Conservation (phyloP, 768 basidiomycete genomes). For the Lentinus brumalis region DNA sequence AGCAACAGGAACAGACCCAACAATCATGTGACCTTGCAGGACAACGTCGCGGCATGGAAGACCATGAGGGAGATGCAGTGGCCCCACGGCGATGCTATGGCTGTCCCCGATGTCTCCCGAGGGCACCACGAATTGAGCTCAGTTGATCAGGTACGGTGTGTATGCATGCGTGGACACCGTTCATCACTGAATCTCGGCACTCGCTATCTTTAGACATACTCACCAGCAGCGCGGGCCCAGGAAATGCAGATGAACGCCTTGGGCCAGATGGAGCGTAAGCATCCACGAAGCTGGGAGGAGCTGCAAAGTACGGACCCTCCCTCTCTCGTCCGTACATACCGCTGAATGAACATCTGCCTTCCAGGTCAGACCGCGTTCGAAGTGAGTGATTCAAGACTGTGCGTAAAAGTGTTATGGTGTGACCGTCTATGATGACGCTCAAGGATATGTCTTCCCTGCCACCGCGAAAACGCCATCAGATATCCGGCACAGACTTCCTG, state of each 20-base stretch:
- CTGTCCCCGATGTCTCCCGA: constrained; percentile 18
- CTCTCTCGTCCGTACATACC: too few relatives aligned
- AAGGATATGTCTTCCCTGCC: constrained; percentile 29
- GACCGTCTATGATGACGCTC: constrained; percentile 14
- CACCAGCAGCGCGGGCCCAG: constrained; percentile 16
- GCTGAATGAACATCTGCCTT: neutral
- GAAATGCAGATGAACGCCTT: constrained; percentile 27
- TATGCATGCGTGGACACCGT: neutral
- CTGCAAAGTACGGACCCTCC: constrained; percentile 19
- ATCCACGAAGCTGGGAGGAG: constrained; percentile 30
- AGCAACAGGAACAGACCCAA: constrained; percentile 9
- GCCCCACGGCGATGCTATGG: constrained; percentile 24
- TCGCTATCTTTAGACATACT: constrained; percentile 17
- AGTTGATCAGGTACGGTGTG: constrained; percentile 20
- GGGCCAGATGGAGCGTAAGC: constrained; percentile 28
- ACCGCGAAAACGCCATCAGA: constrained; percentile 30
- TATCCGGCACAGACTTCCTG: constrained; percentile 21
- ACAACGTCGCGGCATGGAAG: constrained; percentile 23
- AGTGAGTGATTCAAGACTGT: constrained; percentile 25
- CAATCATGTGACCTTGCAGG: constrained; percentile 21
- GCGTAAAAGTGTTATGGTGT: constrained; percentile 15
- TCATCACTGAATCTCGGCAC: neutral
- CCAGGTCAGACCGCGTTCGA: constrained; percentile 26
- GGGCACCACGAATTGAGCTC: constrained; percentile 21
- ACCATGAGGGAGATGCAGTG: constrained; percentile 24